Base-by-base conservation (phyloP, 441 rosid species). In the Sinapis alba region DNA sequence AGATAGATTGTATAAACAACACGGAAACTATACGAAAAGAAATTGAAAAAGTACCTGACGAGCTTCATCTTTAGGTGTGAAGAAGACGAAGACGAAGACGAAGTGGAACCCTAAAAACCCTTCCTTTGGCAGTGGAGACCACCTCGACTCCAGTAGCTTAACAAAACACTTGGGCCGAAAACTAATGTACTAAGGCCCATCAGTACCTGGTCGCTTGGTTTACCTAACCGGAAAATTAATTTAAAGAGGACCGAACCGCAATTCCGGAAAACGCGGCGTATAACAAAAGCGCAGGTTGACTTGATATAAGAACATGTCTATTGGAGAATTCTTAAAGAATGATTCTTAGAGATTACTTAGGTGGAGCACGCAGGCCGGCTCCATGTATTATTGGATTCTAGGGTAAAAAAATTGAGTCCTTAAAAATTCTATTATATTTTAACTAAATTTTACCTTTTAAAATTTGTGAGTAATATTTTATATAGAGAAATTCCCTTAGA, bases 31-130 rank as follows among this genome's bases (percentile, higher is more conserved):
- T 41, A 13, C 15, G 47, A 4, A 4, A 30, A 12, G 1, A 38
- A 12, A 54, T 5, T 11, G 69, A 63, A 61, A 62, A 16, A 57
- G 59, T 75, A 81, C 84, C 82, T 75, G 41, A 81, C 78, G 79
- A 78, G 84, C 82, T 81, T 78, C 81, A 77, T 81, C 66, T 76
- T 70, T 63, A 47, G 51, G 10, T 23, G 41, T 5, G 69, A 61
- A 18, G 65, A 67, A 20, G 65, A 71, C 66, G 38, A 34, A 34
- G 38, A 8, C 2, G 15, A 16, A 32, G 11, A 36, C n/a, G 61
- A 32, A 27, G 38, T 30, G 76, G 57, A 74, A 47, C 76, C 70
- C 74, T 76, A 41, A 70, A 76, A 76, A 69, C 70, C 62, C 75
- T 73, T 72, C 38, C 38, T 32, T 32, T 32, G 3, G 10, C 38